Evolutionary conservation across 2,329 filamentous ascomycete species (phyloP).

Genomic region (Elsinoe necatrix): DNA sequence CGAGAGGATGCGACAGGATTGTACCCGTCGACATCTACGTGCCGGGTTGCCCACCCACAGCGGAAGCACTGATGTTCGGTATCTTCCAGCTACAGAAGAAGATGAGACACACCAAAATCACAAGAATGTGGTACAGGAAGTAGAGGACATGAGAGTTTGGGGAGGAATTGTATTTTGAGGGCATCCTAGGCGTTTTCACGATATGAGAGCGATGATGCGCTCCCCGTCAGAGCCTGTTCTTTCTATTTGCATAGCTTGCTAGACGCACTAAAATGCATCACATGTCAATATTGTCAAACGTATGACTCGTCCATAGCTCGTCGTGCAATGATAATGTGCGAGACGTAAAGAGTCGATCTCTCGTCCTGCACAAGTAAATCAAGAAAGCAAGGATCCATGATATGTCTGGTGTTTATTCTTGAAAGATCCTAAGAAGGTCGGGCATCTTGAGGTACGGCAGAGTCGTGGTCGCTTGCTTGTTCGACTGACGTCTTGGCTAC

Average conservation of each 20-base stretch:
- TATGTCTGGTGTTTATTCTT: no score
- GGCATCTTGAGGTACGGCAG: no score
- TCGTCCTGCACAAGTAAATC: no score
- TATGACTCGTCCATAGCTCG: no score
- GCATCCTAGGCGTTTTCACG: constrained; percentile 5
- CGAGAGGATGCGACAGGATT: constrained; percentile 66
- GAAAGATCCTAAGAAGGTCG: no score
- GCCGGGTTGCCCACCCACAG: constrained; percentile 56
- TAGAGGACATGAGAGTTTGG: constrained; percentile 22
- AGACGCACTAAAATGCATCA: neutral
- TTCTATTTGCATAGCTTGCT: neutral
- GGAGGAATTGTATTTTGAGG: neutral
- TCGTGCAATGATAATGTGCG: neutral
- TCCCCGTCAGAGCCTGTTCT: neutral
- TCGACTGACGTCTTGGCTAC: neutral
- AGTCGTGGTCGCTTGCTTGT: neutral
- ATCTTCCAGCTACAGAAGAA: constrained; percentile 72
- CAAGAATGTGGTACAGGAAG: constrained; percentile 49
- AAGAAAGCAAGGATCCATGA: no score
- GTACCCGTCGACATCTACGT: constrained; percentile 75
- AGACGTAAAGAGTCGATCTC: no score
- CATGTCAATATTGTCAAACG: neutral
- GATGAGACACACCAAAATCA: constrained; percentile 53
- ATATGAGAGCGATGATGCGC: neutral
- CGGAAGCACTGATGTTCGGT: constrained; percentile 47